Evolutionary conservation across 2,329 filamentous ascomycete species (phyloP), one percentile per base, ranked within the genome.

Genomic region (Orbilia javanica): DNA sequence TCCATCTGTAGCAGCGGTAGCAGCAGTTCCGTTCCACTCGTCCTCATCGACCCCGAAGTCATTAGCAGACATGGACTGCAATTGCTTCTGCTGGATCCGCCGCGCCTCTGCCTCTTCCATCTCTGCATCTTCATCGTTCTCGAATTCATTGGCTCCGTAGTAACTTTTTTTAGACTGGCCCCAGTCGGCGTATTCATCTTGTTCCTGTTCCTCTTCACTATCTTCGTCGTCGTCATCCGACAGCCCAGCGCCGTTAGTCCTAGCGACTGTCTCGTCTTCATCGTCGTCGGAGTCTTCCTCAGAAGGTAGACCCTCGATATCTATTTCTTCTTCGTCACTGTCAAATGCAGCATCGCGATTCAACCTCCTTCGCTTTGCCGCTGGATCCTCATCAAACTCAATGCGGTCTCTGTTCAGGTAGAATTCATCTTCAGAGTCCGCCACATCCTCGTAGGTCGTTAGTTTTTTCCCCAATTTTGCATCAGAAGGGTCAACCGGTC

Each of bases 351-450:
- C 64, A 42, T 79, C 67, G 15, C 39, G 74, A n/a, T 88, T 85
- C 81, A 90, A 91, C 81, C 91, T 90, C 82, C 90, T 88, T 80
- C 93, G 90, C 86, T 97, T 97, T 31, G 90, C 44, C 89, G 88
- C 13, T 91, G 93, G 36, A 42, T 88, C 91, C 80, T 97, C 93
- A 31, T 97, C 93, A 42, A 99, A 88, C 82, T 95, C 85, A 79
- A 99, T 90, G 83, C 93, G 91, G 84, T 99, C 96, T 80, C 92
- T 89, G 80, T 94, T 91, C 76, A 94, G 87, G 82, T 95, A 93
- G 84, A 97, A 97, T 83, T 97, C 93, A 84, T 99, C 96, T 84
- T 97, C 93, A 0, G 94, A 96, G 83, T 97, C 91, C 80, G 94
- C 93, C 81, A 99, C 91, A 84, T 97, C 93, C 84, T 95, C 90